These are phyloP conservation scores for Bolboschoenoplectus hybrid DNA, from an alignment of 202 grass and related monocot genomes.

Conservation along the genomic window DNA sequence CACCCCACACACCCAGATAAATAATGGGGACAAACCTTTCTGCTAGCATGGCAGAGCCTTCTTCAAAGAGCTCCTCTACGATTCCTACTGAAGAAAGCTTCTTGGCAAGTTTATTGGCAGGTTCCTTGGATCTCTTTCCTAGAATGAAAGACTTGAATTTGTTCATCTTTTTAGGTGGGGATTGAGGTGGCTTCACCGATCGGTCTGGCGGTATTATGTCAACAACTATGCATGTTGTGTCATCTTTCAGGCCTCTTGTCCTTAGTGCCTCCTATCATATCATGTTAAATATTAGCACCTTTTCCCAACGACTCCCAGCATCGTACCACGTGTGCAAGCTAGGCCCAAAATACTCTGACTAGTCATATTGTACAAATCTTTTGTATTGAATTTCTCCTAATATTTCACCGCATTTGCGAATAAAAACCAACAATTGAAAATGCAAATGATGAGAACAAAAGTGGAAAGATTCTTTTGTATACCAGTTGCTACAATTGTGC, in stretches of 20 bases:
- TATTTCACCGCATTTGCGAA: background rate
- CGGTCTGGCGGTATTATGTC: slow-evolving; percentile 85
- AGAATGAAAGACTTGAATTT: slow-evolving; percentile 82
- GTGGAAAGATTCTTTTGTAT: background rate
- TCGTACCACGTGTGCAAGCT: background rate
- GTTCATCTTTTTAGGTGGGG: slow-evolving; percentile 87
- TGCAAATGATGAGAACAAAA: slow-evolving; percentile 16
- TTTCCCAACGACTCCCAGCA: background rate
- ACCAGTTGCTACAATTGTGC: background rate
- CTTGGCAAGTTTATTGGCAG: slow-evolving; percentile 63
- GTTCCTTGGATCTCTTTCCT: slow-evolving; percentile 67
- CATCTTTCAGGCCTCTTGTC: slow-evolving; percentile 94
- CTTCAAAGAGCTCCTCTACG: slow-evolving; percentile 94
- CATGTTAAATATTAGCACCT: slow-evolving; percentile 1
- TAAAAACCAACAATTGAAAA: background rate
- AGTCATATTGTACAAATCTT: background rate
- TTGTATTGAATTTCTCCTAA: background rate
- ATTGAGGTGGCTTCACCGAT: slow-evolving; percentile 51
- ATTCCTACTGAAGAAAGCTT: slow-evolving; percentile 66
- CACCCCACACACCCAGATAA: background rate
- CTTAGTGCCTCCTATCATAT: slow-evolving; percentile 82
- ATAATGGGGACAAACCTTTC: slow-evolving; percentile 60
- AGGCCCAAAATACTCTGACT: background rate
- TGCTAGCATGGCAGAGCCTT: slow-evolving; percentile 94
- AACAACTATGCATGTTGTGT: slow-evolving; percentile 95